Conservation (phyloP, 805 yeast species). For the Saturnispora kantuleensis region DNA sequence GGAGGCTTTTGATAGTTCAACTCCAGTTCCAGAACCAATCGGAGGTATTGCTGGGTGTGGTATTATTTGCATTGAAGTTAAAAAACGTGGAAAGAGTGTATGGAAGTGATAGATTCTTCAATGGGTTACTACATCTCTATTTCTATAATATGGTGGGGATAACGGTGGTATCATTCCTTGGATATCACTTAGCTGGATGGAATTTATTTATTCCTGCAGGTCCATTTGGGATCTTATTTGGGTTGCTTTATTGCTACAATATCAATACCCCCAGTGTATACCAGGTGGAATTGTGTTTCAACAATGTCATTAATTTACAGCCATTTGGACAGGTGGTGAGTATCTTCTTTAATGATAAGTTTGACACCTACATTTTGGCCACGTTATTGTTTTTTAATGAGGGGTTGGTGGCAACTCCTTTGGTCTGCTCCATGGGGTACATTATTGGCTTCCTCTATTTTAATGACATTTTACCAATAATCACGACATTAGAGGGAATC, state of each 20-base stretch:
- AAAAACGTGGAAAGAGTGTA: constrained; percentile 48
- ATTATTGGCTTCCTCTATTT: constrained; percentile 35
- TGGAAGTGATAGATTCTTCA: constrained; percentile 46
- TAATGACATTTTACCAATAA: constrained; percentile 35
- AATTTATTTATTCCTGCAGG: constrained; percentile 38
- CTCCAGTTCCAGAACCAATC: constrained; percentile 48
- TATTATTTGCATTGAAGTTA: constrained; percentile 40
- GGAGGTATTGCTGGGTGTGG: constrained; percentile 37
- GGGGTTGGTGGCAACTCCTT: constrained; percentile 27
- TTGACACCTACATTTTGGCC: constrained; percentile 7
- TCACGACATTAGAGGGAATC: no score
- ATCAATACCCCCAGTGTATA: constrained; percentile 33
- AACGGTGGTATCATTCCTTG: constrained; percentile 24
- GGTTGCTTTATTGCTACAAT: constrained; percentile 31
- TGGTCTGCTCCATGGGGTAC: constrained; percentile 34
- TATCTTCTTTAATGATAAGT: constrained; percentile 12
- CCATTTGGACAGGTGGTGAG: constrained; percentile 26
- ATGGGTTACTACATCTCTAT: constrained; percentile 34
- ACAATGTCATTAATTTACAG: constrained; percentile 16
- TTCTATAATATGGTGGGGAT: constrained; percentile 38
- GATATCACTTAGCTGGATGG: constrained; percentile 25
- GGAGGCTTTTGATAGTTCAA: constrained; percentile 44
- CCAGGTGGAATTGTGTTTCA: constrained; percentile 28
- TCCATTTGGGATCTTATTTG: constrained; percentile 31
- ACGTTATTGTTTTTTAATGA: constrained; percentile 30